These are phyloP conservation scores for Rauvolfia tetraphylla DNA, from an alignment of 257 asterid species.

Conservation along the genomic window DNA sequence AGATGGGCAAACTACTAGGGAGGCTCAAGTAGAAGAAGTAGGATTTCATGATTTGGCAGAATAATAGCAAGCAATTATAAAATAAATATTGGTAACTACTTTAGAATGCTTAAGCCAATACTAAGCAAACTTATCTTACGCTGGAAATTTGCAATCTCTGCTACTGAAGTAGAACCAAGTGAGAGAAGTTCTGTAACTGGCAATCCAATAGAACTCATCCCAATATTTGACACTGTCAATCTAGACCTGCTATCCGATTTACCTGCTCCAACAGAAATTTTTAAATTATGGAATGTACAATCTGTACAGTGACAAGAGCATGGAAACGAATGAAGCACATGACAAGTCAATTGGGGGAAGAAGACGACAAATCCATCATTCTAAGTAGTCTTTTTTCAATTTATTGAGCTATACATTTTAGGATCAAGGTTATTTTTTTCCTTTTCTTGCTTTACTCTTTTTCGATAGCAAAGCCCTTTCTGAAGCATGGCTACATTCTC, in stretches of 20 bases:
- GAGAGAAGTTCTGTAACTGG: constrained; percentile 63
- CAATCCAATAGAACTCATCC: constrained; percentile 84
- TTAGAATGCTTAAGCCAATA: neutral
- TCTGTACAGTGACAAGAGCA: constrained; percentile 1
- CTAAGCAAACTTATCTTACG: constrained; percentile 29
- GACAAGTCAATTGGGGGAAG: neutral
- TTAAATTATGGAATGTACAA: constrained; percentile 9
- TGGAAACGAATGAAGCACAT: neutral
- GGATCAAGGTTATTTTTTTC: neutral
- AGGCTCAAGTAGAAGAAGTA: neutral
- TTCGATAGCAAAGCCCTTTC: neutral
- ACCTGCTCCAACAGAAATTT: constrained; percentile 35
- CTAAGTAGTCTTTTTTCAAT: too few relatives aligned
- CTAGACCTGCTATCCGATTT: constrained; percentile 36
- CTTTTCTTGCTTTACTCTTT: too few relatives aligned
- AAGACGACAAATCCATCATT: neutral
- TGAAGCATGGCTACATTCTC: neutral
- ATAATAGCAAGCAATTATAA: neutral
- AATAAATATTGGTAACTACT: neutral
- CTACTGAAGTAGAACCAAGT: constrained; percentile 45
- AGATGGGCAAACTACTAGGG: neutral
- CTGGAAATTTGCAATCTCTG: constrained; percentile 57
- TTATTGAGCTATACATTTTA: neutral
- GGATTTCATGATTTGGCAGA: neutral
- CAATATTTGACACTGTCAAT: constrained; percentile 38